Percentiles rank a stretch among this genome's conserved stretches.
Conservation (phyloP, 1,139 yeast genomes). For the Nematodospora anomalae region DNA sequence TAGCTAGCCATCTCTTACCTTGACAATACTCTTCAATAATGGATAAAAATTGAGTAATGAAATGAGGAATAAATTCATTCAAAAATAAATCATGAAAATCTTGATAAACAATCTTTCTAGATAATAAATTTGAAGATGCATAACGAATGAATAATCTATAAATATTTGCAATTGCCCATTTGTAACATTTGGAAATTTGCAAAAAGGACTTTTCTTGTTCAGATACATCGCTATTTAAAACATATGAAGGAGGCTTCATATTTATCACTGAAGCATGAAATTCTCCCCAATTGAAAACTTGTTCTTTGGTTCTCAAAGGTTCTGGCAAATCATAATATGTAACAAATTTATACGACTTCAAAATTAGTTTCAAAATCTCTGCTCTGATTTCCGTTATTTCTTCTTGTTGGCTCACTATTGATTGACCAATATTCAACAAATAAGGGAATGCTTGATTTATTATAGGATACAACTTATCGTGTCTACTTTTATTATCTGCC, state of each 20-base stretch:
- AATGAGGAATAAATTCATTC: conserved; percentile 68
- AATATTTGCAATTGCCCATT: conserved; percentile 86
- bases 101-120: conserved; percentile 51
- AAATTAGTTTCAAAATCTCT: conserved; percentile 72
- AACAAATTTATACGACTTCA: conserved; percentile 80
- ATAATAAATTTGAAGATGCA: conserved; percentile 48
- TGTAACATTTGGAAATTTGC: conserved; percentile 66
- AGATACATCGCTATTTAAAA: conserved; percentile 26
- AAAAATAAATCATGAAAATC: conserved; percentile 50
- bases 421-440: conserved; percentile 63
- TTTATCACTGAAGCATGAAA: conserved; percentile 72
- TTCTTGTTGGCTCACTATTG: conserved; percentile 41
- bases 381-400: conserved; percentile 51
- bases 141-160: conserved; percentile 74
- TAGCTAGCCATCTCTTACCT: conserved; percentile 65
- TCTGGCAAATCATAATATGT: conserved; percentile 78
- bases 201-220: conserved; percentile 40
- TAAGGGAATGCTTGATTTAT: conserved; percentile 68
- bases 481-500: conserved; percentile 63
- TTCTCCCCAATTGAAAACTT: conserved; percentile 70
- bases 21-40: conserved; percentile 76
- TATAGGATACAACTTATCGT: conserved; percentile 55
- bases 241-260: conserved; percentile 54
- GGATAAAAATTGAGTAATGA: conserved; percentile 60
- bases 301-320: conserved; percentile 59